phyloP scores from a whole-genome alignment of 192 early-diverging fungal genomes.

The Coemansia sp. region DNA sequence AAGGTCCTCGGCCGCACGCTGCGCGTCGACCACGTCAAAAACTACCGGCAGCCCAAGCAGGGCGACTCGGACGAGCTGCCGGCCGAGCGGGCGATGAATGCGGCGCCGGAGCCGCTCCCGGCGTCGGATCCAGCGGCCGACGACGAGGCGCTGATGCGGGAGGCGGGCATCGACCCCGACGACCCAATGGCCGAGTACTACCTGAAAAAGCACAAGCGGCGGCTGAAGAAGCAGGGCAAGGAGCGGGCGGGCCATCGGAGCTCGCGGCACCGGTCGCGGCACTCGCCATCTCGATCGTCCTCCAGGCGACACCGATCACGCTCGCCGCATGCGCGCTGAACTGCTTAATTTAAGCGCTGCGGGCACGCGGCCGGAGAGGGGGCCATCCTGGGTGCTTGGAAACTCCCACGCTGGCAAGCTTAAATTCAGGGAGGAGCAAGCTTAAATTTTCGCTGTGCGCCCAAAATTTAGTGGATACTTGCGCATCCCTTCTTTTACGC shows the following conservation, averaged over 20 bases:
- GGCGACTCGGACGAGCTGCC: constrained; percentile 46
- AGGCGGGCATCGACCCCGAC: constrained; percentile 61
- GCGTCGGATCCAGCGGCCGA: constrained; percentile 21
- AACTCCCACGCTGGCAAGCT: too few species aligned
- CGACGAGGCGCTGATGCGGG: constrained; percentile 39
- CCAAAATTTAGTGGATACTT: too few species aligned
- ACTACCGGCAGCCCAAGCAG: constrained; percentile 61
- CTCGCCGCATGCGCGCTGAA: not conserved
- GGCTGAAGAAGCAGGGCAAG: constrained; percentile 30
- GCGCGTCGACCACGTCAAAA: constrained; percentile 72
- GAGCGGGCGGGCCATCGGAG: not conserved
- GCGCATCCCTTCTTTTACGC: too few species aligned
- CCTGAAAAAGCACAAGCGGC: constrained; percentile 60
- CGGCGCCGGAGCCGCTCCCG: constrained; percentile 45
- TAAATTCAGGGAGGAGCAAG: too few species aligned
- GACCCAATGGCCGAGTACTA: constrained; percentile 72
- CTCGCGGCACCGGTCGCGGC: not conserved
- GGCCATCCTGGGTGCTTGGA: too few species aligned
- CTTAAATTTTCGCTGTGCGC: too few species aligned
- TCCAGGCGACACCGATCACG: not conserved
- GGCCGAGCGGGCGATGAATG: constrained; percentile 50
- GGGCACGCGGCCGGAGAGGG: too few species aligned
- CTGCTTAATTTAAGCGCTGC: too few species aligned
- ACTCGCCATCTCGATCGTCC: not conserved
- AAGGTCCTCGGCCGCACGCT: constrained; percentile 56